Percentiles rank a stretch among this genome's conserved stretches.
Conservation (phyloP, 495 filamentous ascomycete species). For the Neurospora sp. region DNA sequence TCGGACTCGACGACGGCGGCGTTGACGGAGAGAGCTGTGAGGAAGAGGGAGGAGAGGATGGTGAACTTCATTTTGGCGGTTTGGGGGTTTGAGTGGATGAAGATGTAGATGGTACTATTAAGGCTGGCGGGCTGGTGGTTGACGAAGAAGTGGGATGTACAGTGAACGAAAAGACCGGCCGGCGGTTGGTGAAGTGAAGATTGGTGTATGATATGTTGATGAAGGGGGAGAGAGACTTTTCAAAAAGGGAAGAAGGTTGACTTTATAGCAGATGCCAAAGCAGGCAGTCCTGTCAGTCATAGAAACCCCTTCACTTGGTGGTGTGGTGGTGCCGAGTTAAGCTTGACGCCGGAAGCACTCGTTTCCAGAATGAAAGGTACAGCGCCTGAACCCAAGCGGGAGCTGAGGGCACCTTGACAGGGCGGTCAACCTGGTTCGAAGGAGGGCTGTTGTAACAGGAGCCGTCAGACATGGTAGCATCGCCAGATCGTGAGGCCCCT, state of each 20-base stretch:
- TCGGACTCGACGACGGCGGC: conserved; percentile 6
- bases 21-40: background rate
- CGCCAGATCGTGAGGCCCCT: background rate
- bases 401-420: background rate
- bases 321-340: no score
- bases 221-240: background rate
- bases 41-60: conserved; percentile 5
- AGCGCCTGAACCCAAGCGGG: background rate
- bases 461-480: background rate
- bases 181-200: background rate
- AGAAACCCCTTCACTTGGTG: no score
- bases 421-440: background rate
- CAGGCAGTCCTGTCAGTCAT: no score
- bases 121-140: background rate
- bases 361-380: background rate
- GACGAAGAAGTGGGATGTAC: background rate
- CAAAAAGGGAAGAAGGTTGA: background rate
- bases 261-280: background rate
- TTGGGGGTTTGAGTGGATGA: background rate
- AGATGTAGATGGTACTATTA: background rate
- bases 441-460: background rate
- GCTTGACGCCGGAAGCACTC: background rate
- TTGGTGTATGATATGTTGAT: background rate
- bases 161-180: background rate
- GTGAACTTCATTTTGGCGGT: conserved; percentile 13